Base-by-base conservation (phyloP, 805 yeast genomes). In the Priceomyces medius region DNA sequence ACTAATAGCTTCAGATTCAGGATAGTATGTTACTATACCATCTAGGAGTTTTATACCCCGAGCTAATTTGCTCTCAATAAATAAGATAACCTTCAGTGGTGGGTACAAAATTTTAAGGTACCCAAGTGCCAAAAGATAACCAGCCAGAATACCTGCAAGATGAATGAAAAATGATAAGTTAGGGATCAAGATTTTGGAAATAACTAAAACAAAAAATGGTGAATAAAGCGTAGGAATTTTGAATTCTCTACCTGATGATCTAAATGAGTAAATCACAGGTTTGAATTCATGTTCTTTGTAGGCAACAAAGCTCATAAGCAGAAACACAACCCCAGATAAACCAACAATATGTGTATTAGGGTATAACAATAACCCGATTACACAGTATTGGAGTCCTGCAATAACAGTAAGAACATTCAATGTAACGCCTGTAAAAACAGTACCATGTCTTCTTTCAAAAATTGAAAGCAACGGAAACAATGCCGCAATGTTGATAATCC, bases 341-440 rank as follows among this genome's bases (percentile, higher is more conserved):
- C 95, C 95, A 14, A 81, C 61, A 2, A 80, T 82, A 8, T 74
- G 67, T 1, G 75, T 64, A 3, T 68, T 54, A 8, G 85, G 84
- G 45, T 68, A 80, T 12, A 84, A 64, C 4, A 68, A 8, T 44
- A 65, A 49, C 1, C 83, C 82, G 3, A 78, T 55, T 6, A 77
- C 19, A 50, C 84, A 75, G 61, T 76, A 83, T 34, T 78, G 75
- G 29, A 87, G 54, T 3, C 85, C 96, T 2, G 91, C 74, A 3
- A 79, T 60, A 1, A 83, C 80, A 2, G 95, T 86, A 37, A 84
- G 61, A 19, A 85, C 49, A 58, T 88, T 88, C 42, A 89, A 66
- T 12, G 88, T 81, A 35, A 89, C 70, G 3, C 95, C 96, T 3
- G 96, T 85, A 60, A 87, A 79, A 2, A 88, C 84, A 0, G 97